Base-by-base conservation (phyloP, 2,329 filamentous ascomycete species). In the Cadophora sp. region DNA sequence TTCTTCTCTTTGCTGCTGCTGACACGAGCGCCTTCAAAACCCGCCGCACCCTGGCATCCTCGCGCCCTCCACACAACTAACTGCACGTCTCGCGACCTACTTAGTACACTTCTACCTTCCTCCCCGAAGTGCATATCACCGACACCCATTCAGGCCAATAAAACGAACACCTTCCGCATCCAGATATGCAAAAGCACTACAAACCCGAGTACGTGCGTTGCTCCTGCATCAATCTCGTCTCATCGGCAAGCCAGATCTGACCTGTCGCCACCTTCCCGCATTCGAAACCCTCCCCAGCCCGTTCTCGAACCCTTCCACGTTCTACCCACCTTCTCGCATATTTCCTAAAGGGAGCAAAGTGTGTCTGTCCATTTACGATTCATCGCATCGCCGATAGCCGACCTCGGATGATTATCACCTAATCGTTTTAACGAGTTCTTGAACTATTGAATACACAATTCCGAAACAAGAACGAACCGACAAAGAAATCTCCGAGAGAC, bases 211-310 rank as follows among this genome's bases (percentile, higher is more conserved):
- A 14, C 27, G 51, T 55, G 51, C 51, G 27, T 53, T 14, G 31
- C 31, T 40, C 31, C 55, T 59, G 31, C 55, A 59, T 59, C 56
- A 24, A 59, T 59, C 31, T 48, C 56, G 22, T 55, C 51, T 55
- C 51, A 27, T 24, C 43, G 56, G 34, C 31, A n/a, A 40, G 31
- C n/a, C 51, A 29, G 31, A 59, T 40, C 34, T 40, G 22, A 43
- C 56, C 22, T 43, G 12, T 43, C 40, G 40, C 19, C 40, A 43
- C 40, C 40, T 43, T 59, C 11, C 53, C 56, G 56, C 31, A 26
- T 43, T 59, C 22, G 56, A 59, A 40, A 59, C n/a, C 34, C 22
- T 24, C 55, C 31, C 56, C 16, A 40, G 22, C n/a, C 34, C 22
- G n/a, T 59, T 59, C 56, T 59, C 51, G 51, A 55, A 55, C 31